These are phyloP conservation scores for Setaria viridis DNA, from an alignment of 202 grass and related monocot genomes.

Conservation along the genomic window DNA sequence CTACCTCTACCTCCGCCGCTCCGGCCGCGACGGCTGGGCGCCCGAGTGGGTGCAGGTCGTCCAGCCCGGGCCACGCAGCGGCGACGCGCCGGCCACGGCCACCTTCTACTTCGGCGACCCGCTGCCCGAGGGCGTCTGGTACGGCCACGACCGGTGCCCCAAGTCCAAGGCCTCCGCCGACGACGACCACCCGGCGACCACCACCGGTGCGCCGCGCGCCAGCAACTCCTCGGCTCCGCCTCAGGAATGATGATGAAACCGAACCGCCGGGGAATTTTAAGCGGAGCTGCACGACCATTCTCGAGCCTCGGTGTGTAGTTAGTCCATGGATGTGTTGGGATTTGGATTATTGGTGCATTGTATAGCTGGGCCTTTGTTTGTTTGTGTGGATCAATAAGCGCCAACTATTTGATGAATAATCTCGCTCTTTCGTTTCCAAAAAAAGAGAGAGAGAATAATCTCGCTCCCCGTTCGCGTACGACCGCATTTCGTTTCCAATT, in stretches of 20 bases:
- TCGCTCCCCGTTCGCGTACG: too few species aligned
- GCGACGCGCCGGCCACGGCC: not conserved
- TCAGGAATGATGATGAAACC: not conserved
- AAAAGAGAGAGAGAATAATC: too few species aligned
- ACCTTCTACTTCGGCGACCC: slow-evolving; percentile 72
- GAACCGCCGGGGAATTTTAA: too few species aligned
- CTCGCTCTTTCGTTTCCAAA: too few species aligned
- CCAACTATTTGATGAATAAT: too few species aligned
- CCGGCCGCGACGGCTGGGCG: slow-evolving; percentile 73
- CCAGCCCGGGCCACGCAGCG: slow-evolving; percentile 41
- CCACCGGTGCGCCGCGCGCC: not conserved
- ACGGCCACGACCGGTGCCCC: slow-evolving; percentile 74
- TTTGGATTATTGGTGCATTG: too few species aligned
- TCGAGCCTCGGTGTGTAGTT: too few species aligned
- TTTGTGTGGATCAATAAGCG: too few species aligned
- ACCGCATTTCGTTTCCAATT: too few species aligned
- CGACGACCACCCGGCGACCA: not conserved
- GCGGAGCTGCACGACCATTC: too few species aligned
- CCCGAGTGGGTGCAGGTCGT: slow-evolving; percentile 75
- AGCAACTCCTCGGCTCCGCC: slow-evolving; percentile 19
- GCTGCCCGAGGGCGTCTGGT: slow-evolving; percentile 71
- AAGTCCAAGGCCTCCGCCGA: not conserved
- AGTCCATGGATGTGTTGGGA: too few species aligned
- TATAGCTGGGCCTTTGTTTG: too few species aligned
- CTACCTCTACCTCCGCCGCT: slow-evolving; percentile 82